Base-by-base conservation (phyloP, 192 early-diverging fungal genomes). In the Podila epicladia region DNA sequence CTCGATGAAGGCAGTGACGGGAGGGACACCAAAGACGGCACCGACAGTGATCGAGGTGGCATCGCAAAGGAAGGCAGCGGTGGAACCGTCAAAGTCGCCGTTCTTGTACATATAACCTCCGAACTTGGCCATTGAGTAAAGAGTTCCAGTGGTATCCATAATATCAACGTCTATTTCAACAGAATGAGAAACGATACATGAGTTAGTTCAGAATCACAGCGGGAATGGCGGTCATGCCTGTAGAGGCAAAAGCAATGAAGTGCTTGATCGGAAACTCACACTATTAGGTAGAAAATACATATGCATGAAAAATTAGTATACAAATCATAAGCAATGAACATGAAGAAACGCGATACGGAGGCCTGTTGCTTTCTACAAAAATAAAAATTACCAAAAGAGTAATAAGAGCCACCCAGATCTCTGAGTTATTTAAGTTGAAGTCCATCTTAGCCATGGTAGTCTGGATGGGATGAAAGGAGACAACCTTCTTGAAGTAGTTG, bases 121-220 rank as follows among this genome's bases (percentile, higher is more conserved):
- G 76, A 92, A 93, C 67, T 87, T 87, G 38, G 93, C 92, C 91
- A 94, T 93, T 28, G 92, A 92, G 69, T 91, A 94, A 86, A 95
- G 79, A 33, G 92, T 93, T 29, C 93, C 93, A 4, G 93, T 95
- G 38, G 92, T 92, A 74, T 95, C 94, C 63, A 95, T 77, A 49
- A 95, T 92, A 71, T 95, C 94, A 63, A 95, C 91, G 69, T 94
- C 35, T 37, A 37, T 37, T 37, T 37, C 9, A 11, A 95, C 33
- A 20, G 20, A 22, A 53, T n/a, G 19, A 53, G 50, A 53, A 22
- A 53, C 7, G 49, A 51, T 5, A n/a, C 19, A 20, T 53, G n/a
- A 11, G 20, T n/a, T 3, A n/a, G 50, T 17, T 53, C 8, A 51
- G 49, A 51, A 15, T 51, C 49, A 51, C 29, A 20, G 8, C 19